phyloP scores from a whole-genome alignment of 148 eudicot genomes.

The Diospyros kaki region DNA sequence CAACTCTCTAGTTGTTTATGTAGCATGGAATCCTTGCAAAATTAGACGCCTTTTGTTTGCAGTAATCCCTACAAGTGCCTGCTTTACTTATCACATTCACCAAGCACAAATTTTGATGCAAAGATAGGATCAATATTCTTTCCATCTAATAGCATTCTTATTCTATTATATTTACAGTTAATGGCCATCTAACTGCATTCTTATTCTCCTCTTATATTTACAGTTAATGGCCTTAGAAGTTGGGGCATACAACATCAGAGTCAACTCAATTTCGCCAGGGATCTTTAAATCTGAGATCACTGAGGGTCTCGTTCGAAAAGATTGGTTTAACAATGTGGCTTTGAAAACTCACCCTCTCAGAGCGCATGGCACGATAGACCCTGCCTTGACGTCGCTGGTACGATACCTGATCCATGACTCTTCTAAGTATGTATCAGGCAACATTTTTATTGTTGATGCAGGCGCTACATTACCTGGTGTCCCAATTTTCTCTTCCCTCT shows the following conservation, averaged over 20 bases:
- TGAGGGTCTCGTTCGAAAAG: constrained; percentile 43
- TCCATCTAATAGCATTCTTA: too few species aligned
- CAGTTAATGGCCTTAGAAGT: constrained; percentile 60
- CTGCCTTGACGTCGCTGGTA: constrained; percentile 59
- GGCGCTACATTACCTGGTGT: constrained; percentile 58
- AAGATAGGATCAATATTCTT: too few species aligned
- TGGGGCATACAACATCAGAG: constrained; percentile 49
- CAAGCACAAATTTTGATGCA: too few species aligned
- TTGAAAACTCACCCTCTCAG: constrained; percentile 38
- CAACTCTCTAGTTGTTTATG: too few species aligned
- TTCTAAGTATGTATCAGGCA: constrained; percentile 59
- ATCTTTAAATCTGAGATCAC: constrained; percentile 71
- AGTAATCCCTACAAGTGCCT: too few species aligned
- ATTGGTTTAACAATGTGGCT: constrained; percentile 50
- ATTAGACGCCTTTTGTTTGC: too few species aligned
- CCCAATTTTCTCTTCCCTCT: constrained; percentile 72
- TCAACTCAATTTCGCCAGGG: constrained; percentile 63
- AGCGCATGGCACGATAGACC: constrained; percentile 43
- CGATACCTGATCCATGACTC: constrained; percentile 62
- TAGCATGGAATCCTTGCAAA: too few species aligned
- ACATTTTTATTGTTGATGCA: constrained; percentile 55
- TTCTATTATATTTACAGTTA: not conserved
- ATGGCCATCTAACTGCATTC: not conserved
- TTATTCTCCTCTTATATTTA: not conserved
- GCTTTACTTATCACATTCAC: too few species aligned